Conservation (phyloP, 2,329 filamentous ascomycete species). For the Alternaria arborescens region DNA sequence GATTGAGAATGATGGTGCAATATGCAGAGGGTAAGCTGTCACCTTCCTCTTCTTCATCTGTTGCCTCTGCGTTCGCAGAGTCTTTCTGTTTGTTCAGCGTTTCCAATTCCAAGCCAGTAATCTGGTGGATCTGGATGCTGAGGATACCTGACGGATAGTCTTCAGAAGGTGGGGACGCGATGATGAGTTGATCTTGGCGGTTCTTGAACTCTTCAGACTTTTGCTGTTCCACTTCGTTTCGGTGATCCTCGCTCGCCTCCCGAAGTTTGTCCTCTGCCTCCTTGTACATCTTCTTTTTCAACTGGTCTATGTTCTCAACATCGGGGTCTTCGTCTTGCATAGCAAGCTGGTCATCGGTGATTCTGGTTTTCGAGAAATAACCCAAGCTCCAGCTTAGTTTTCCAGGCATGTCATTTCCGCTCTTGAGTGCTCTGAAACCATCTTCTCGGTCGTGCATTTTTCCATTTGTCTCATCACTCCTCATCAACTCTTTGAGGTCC, state of each 20-base stretch:
- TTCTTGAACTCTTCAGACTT: conserved; percentile 70
- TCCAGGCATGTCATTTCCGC: conserved; percentile 73
- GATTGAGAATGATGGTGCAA: conserved; percentile 77
- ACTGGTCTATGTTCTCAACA: conserved; percentile 65
- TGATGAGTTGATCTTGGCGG: conserved; percentile 69
- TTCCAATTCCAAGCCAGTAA: conserved; percentile 72
- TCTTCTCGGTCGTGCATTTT: conserved; percentile 70
- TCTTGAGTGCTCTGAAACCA: conserved; percentile 70
- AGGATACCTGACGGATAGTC: conserved; percentile 72
- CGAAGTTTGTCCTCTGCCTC: conserved; percentile 69
- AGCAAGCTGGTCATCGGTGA: conserved; percentile 68
- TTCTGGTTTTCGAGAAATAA: conserved; percentile 73
- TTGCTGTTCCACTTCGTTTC: conserved; percentile 72
- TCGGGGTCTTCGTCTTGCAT: conserved; percentile 68
- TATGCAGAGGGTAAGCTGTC: conserved; percentile 75
- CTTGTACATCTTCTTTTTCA: conserved; percentile 65
- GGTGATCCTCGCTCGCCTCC: conserved; percentile 68
- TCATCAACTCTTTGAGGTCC: conserved; percentile 71
- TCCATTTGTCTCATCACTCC: conserved; percentile 65
- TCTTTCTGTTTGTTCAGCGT: conserved; percentile 64
- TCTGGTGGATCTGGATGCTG: conserved; percentile 76
- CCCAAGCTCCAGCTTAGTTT: conserved; percentile 74
- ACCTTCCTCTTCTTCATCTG: conserved; percentile 67
- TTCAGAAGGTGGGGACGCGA: conserved; percentile 70
- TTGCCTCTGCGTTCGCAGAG: conserved; percentile 59